These are phyloP conservation scores for Lupinus albus DNA, from an alignment of 306 rosid genomes.

Conservation along the genomic window DNA sequence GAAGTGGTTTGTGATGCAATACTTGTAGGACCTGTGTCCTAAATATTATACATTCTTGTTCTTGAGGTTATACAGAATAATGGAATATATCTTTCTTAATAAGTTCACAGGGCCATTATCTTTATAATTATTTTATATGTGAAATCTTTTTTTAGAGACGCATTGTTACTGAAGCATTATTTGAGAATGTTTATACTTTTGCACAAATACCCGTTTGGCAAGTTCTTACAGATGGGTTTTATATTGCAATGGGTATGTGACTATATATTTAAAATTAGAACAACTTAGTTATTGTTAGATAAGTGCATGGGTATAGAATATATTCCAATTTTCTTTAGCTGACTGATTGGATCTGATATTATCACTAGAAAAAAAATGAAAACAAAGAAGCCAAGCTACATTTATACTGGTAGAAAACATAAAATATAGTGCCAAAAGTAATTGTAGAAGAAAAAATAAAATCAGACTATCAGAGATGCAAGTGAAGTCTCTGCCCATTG, in stretches of 20 bases:
- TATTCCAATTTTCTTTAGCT: slow-evolving; percentile 11
- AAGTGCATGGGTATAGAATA: not conserved
- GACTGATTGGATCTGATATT: too few relatives aligned
- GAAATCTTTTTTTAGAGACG: not conserved
- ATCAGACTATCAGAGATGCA: too few relatives aligned
- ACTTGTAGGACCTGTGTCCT: not conserved
- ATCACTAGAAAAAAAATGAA: too few relatives aligned
- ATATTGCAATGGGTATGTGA: not conserved
- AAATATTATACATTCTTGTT: not conserved
- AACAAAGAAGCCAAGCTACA: too few relatives aligned
- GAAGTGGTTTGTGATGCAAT: not conserved
- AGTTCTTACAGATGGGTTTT: not conserved
- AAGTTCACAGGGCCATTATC: not conserved
- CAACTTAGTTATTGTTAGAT: not conserved
- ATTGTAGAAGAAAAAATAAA: too few relatives aligned
- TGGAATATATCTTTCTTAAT: not conserved
- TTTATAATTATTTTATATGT: not conserved
- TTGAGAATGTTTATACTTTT: not conserved
- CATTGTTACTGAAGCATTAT: not conserved
- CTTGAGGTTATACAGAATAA: too few relatives aligned
- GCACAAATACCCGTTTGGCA: not conserved
- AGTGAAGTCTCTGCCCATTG: too few relatives aligned
- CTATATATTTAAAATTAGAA: not conserved
- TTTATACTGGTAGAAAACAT: too few relatives aligned
- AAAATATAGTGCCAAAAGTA: too few relatives aligned